phyloP scores from a whole-genome alignment of 768 basidiomycete genomes.

The Panus rudis region DNA sequence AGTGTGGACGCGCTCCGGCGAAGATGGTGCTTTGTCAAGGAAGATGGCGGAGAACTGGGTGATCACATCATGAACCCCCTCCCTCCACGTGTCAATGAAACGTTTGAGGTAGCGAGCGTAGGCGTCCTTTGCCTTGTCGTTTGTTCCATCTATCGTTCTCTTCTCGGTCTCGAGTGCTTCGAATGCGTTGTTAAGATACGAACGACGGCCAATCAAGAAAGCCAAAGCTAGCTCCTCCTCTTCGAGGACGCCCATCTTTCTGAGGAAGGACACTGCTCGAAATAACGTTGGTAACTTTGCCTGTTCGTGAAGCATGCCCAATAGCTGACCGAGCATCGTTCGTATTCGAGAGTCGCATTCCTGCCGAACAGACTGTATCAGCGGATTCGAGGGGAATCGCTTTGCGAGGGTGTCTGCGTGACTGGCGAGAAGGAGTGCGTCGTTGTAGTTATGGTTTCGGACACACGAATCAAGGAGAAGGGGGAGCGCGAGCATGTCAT shows the following conservation, averaged over 20 bases:
- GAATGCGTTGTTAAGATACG: constrained; percentile 52
- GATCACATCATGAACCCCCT: constrained; percentile 87
- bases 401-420: constrained; percentile 50
- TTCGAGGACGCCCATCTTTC: constrained; percentile 69
- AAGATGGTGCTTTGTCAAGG: constrained; percentile 51
- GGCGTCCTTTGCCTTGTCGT: constrained; percentile 59
- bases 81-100: constrained; percentile 87
- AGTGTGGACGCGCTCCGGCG: constrained; percentile 31
- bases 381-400: constrained; percentile 36
- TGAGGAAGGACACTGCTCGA: constrained; percentile 83
- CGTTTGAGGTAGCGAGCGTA: constrained; percentile 73
- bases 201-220: constrained; percentile 70
- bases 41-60: constrained; percentile 89
- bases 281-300: constrained; percentile 85
- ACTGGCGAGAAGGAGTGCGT: constrained; percentile 78
- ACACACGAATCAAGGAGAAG: constrained; percentile 90
- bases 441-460: constrained; percentile 85
- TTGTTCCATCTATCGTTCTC: constrained; percentile 30
- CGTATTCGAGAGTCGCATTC: constrained; percentile 54
- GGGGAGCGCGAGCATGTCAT: constrained; percentile 87
- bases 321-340: constrained; percentile 69
- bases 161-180: constrained; percentile 39
- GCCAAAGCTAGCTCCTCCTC: constrained; percentile 78
- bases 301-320: constrained; percentile 74
- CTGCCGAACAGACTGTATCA: constrained; percentile 61